Evolutionary conservation across 306 rosid genomes (phyloP).

Genomic region (Quercus variabilis): DNA sequence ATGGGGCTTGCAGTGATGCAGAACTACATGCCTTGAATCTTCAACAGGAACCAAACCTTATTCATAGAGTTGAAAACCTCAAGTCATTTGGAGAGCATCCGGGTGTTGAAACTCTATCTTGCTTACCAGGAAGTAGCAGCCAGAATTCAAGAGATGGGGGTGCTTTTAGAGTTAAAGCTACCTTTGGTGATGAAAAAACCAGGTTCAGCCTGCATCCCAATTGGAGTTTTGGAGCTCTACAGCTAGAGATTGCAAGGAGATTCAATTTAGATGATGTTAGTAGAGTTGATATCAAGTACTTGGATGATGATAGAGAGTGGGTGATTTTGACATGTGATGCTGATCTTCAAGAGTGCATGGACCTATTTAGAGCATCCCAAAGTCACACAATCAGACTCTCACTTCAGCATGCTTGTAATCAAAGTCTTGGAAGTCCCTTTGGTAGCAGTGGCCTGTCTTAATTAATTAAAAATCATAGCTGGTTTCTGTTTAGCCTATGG

Average conservation of each 20-base stretch:
- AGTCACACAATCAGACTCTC: slow-evolving; percentile 47
- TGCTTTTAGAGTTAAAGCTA: slow-evolving; percentile 49
- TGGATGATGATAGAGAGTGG: slow-evolving; percentile 58
- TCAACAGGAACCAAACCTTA: slow-evolving; percentile 34
- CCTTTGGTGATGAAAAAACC: slow-evolving; percentile 50
- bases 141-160: slow-evolving; percentile 9
- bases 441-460: slow-evolving; percentile 30
- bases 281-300: slow-evolving; percentile 34
- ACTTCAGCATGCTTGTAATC: slow-evolving; percentile 43
- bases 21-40: slow-evolving; percentile 6
- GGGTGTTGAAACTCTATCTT: slow-evolving; percentile 14
- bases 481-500: neutral
- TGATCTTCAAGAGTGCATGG: slow-evolving; percentile 57
- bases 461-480: neutral
- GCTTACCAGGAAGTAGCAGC: slow-evolving; percentile 13
- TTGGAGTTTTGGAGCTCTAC: slow-evolving; percentile 41
- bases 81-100: slow-evolving; percentile 18
- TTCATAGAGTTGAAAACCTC: slow-evolving; percentile 15
- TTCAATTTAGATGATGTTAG: slow-evolving; percentile 42
- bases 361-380: slow-evolving; percentile 43
- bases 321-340: slow-evolving; percentile 50
- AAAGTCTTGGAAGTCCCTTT: slow-evolving; percentile 28
- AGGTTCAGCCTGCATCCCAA: slow-evolving; percentile 43
- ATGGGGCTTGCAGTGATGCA: slow-evolving; percentile 23
- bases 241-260: slow-evolving; percentile 52